Evolutionary conservation across 495 filamentous ascomycete species (phyloP), one percentile per base, ranked within the genome.

Genomic region (Bacidia gigantensis): DNA sequence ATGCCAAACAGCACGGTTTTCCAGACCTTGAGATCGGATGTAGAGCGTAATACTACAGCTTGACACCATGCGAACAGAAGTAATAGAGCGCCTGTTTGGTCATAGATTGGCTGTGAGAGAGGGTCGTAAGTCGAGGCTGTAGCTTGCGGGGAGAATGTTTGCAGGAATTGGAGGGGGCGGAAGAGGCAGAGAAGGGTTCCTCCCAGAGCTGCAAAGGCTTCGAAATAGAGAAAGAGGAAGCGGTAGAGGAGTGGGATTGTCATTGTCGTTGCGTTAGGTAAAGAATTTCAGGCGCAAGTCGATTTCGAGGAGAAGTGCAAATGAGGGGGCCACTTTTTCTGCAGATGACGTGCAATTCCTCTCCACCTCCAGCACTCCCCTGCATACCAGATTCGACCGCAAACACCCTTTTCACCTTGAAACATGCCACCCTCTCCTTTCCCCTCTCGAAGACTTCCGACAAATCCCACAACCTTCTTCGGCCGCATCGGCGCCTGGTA

Each of bases 401-500:
- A 35, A 35, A 7, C 29, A 7, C 14, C 14, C 14, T 35, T 14
- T 14, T n/a, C n/a, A n/a, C n/a, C 32, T 39, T 39, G 10, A 39
- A 39, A 10, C 54, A 94, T 94, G 89, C 77, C 77, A 20, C 71
- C 75, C 35, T 95, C 95, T 58, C 75, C 68, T 46, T 73, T 74
- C 49, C 64, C 78, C 77, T 26, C 72, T 76, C 59, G 63, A 67
- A 26, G 75, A 68, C 57, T 74, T 72, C 51, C 65, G 75, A 23
- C 49, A 64, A 77, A 77, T 26, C 72, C 76, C 59, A 63, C 68
- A 25, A 75, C 68, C 56, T 73, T 72, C 51, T 65, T 75, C 23
- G 76, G 78, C 64, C 77, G 76, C n/a, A 67, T 94, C 55, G 85
- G 82, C 5, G 75, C 82, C 39, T 69, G 75, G 21, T 99, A 99